These are phyloP conservation scores for Taiwanofungus camphoratus DNA, from an alignment of 1,284 basidiomycete genomes.

Conservation along the genomic window DNA sequence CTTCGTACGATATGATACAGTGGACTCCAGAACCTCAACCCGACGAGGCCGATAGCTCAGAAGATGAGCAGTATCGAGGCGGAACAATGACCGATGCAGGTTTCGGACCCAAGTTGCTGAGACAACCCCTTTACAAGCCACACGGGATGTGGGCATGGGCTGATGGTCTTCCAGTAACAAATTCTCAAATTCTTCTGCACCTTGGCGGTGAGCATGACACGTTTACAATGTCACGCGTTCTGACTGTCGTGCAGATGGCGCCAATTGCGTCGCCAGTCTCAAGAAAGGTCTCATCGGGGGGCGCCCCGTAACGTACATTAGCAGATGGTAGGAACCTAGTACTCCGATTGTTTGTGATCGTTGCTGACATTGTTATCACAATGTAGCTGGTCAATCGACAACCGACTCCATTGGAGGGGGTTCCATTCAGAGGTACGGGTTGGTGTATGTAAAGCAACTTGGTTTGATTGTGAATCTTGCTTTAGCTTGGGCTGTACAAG, in stretches of 20 bases:
- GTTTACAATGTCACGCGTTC: background rate
- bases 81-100: background rate
- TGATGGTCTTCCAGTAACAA: background rate
- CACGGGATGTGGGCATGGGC: conserved; percentile 7
- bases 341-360: background rate
- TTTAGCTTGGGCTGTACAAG: conserved; percentile 36
- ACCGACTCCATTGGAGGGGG: conserved; percentile 12
- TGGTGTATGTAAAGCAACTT: background rate
- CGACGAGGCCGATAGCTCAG: background rate
- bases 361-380: background rate
- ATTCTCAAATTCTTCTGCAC: conserved; percentile 1
- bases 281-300: conserved; percentile 28
- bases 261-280: conserved; percentile 33
- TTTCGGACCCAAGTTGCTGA: background rate
- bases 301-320: conserved; percentile 38
- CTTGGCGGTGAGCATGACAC: conserved; percentile 10
- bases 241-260: conserved; percentile 28
- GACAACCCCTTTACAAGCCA: background rate
- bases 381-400: conserved; percentile 16
- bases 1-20: background rate
- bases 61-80: background rate
- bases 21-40: background rate
- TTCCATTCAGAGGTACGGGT: conserved; percentile 19
- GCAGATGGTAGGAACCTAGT: conserved; percentile 41
- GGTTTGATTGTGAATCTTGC: background rate